Evolutionary conservation across 2,329 filamentous ascomycete species (phyloP), one percentile per base, ranked within the genome.

Genomic region (Sporothrix schenckii): DNA sequence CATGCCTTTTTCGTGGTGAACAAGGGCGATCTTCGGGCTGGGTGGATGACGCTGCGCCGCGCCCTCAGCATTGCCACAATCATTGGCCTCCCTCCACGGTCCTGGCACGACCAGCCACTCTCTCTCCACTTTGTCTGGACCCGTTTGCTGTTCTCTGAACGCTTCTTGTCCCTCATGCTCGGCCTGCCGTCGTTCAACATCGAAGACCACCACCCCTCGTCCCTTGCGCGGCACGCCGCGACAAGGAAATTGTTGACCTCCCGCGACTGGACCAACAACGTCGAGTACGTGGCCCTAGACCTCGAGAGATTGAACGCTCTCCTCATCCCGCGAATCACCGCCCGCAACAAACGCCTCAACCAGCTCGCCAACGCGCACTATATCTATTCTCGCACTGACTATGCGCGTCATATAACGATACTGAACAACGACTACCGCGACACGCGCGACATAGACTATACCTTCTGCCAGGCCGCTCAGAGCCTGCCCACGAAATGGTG

Each of bases 1-100:
- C 80, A 85, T 72, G 79, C 78, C 3, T 77, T 84, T 13, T 84
- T 81, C 72, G 77, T 82, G 16, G 80, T 81, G 24, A 85, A 85
- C 44, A 76, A 75, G 0, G 85, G 85, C 1, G 80, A 82, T 39
- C 76, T 85, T 0, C 80, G 81, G 0, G 77, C 79, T 2, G 79
- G 82, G 0, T 86, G 82, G 82, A 73, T 85, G 4, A 76, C 77
- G 0, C 77, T 78, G n/a, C 80, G 84, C 4, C 79, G 82, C 30
- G 83, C 81, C 1, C 76, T 85, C 63, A 78, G 76, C 7, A 65
- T 73, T 21, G 71, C 70, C 4, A 41, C 70, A 16, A 7, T 58
- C 7, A 16, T 68, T 13, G 47, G 65, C 13, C 27, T 65, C 14
- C 60, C 61, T 39, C 63, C 58, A 14, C 0, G 68, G 68, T 6